These are phyloP conservation scores for Sugiyamaella marilandica DNA, from an alignment of 805 yeast genomes.

Conservation along the genomic window DNA sequence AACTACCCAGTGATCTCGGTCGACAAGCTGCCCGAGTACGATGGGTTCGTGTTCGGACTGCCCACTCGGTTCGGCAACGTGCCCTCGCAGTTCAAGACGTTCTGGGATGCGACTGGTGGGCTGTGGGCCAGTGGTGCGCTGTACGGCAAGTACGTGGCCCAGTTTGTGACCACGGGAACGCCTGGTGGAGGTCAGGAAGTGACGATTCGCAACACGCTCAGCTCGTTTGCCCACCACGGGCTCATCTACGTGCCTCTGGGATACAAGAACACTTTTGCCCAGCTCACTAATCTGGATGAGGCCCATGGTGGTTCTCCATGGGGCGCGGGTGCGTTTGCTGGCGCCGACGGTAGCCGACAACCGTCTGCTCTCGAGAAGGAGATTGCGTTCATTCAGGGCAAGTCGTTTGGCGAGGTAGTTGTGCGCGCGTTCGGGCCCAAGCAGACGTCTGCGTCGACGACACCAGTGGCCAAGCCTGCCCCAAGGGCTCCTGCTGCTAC, in stretches of 20 bases:
- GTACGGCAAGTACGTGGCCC: constrained; percentile 67
- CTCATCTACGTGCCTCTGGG: constrained; percentile 75
- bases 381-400: constrained; percentile 66
- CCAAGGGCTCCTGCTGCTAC: constrained; percentile 74
- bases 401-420: constrained; percentile 49
- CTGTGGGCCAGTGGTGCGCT: constrained; percentile 69
- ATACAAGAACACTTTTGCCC: constrained; percentile 52
- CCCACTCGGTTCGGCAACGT: constrained; percentile 75
- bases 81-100: constrained; percentile 72
- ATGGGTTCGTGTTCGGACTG: constrained; percentile 70
- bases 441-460: constrained; percentile 59
- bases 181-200: constrained; percentile 78
- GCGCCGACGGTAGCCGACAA: constrained; percentile 68
- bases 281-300: constrained; percentile 54
- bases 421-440: constrained; percentile 33
- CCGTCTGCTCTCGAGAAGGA: constrained; percentile 60
- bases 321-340: constrained; percentile 84
- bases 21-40: constrained; percentile 54
- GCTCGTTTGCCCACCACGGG: constrained; percentile 71
- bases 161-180: constrained; percentile 66
- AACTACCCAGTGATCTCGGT: constrained; percentile 52
- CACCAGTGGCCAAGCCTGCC: constrained; percentile 83
- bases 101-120: constrained; percentile 75
- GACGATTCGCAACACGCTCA: constrained; percentile 54
- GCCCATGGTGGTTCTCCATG: constrained; percentile 82